These are phyloP conservation scores for Yarrowia alimentaria DNA, from an alignment of 805 yeast species.

Conservation along the genomic window DNA sequence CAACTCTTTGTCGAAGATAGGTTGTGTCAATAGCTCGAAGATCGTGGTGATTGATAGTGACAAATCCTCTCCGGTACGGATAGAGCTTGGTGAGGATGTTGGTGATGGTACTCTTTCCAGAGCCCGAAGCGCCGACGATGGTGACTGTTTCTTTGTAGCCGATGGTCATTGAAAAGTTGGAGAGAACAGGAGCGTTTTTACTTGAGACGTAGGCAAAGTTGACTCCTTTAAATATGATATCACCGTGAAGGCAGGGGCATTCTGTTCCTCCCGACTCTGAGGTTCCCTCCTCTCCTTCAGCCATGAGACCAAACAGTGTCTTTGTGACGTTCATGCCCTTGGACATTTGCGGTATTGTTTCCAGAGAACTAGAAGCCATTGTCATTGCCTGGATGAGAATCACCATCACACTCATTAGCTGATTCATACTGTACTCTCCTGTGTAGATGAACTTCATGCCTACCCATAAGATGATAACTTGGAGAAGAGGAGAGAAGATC, in stretches of 20 bases:
- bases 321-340: slow-evolving; percentile 55
- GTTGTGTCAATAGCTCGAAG: slow-evolving; percentile 48
- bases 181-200: slow-evolving; percentile 39
- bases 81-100: slow-evolving; percentile 57
- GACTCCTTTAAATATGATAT: slow-evolving; percentile 47
- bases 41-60: slow-evolving; percentile 50
- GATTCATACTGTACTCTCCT: slow-evolving; percentile 54
- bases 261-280: slow-evolving; percentile 1
- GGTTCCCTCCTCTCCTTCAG: background rate
- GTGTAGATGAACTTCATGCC: slow-evolving; percentile 70
- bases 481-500: slow-evolving; percentile 57
- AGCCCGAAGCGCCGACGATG: slow-evolving; percentile 82
- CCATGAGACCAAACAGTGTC: slow-evolving; percentile 12
- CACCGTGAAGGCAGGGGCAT: slow-evolving; percentile 11
- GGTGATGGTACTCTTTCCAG: slow-evolving; percentile 82
- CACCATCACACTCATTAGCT: slow-evolving; percentile 66
- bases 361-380: slow-evolving; percentile 57
- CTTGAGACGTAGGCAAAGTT: slow-evolving; percentile 41
- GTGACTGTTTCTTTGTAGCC: slow-evolving; percentile 55
- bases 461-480: slow-evolving; percentile 72
- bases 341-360: slow-evolving; percentile 72
- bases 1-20: slow-evolving; percentile 53
- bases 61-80: slow-evolving; percentile 42
- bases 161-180: slow-evolving; percentile 47
- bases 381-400: slow-evolving; percentile 71